Conservation (phyloP, 495 filamentous ascomycete species). For the Aspergillus sclerotiicarbonarius region DNA sequence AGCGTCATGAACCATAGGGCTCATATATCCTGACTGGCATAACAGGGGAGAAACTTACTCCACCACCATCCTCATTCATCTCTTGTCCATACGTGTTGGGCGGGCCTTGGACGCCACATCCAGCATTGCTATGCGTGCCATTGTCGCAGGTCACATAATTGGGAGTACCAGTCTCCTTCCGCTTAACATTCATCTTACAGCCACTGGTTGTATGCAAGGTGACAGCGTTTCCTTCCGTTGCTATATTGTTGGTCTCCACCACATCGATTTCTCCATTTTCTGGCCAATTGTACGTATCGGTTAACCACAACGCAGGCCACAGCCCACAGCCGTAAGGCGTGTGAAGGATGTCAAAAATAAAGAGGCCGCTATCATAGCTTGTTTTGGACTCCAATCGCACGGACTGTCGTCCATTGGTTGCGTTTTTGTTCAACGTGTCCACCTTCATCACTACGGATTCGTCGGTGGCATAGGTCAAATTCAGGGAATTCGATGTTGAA, state of each 20-base stretch:
- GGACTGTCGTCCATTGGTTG: constrained; percentile 48
- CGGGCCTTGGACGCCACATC: constrained; percentile 42
- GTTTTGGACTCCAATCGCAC: constrained; percentile 54
- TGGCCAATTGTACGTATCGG: constrained; percentile 60
- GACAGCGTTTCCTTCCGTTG: constrained; percentile 43
- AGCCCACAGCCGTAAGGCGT: constrained; percentile 52
- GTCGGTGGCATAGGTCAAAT: constrained; percentile 51
- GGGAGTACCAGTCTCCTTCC: constrained; percentile 37
- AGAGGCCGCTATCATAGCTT: constrained; percentile 49
- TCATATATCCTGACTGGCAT: not conserved
- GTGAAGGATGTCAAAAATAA: constrained; percentile 55
- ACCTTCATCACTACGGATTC: constrained; percentile 52
- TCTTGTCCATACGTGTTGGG: constrained; percentile 36
- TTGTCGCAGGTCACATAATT: constrained; percentile 36
- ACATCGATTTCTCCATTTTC: constrained; percentile 51
- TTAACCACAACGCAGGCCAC: constrained; percentile 63
- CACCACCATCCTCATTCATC: constrained; percentile 49
- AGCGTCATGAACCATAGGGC: not conserved
- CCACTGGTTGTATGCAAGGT: constrained; percentile 44
- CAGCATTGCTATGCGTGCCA: constrained; percentile 36
- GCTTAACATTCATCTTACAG: constrained; percentile 47
- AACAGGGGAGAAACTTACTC: constrained; percentile 38
- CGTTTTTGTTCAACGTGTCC: constrained; percentile 44
- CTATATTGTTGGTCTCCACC: constrained; percentile 46
- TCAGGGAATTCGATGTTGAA: constrained; percentile 31